These are phyloP conservation scores for Akanthomyces lecanii DNA, from an alignment of 2,329 filamentous ascomycete species.

Conservation along the genomic window DNA sequence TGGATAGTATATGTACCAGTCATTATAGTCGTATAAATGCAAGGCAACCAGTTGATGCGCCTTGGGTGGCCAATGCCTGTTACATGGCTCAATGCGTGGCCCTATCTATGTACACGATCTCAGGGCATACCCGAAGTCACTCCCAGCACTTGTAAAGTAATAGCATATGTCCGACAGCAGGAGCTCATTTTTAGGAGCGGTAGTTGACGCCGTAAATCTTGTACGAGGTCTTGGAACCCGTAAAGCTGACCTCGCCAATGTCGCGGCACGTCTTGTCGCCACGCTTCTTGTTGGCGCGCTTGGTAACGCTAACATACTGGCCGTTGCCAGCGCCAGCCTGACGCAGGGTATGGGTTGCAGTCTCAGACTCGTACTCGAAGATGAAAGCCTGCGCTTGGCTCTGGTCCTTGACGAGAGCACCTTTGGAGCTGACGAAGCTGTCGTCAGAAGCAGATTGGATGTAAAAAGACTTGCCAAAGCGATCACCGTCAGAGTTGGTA, in stretches of 20 bases:
- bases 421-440: constrained; percentile 20
- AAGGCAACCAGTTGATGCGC: constrained; percentile 12
- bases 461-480: constrained; percentile 22
- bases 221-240: constrained; percentile 1
- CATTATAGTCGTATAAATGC: background rate
- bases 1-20: background rate
- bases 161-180: background rate
- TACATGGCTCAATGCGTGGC: background rate
- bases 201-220: constrained; percentile 17
- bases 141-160: no score
- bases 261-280: background rate
- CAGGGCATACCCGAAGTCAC: background rate
- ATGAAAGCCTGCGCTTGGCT: constrained; percentile 8
- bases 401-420: constrained; percentile 17
- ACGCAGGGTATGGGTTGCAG: constrained; percentile 5
- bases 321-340: background rate
- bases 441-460: constrained; percentile 27
- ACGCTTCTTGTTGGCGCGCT: constrained; percentile 9
- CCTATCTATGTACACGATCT: background rate
- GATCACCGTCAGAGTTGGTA: constrained; percentile 31
- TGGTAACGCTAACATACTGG: constrained; percentile 6
- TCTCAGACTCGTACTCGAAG: constrained; percentile 14
- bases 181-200: background rate
- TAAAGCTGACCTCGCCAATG: constrained; percentile 7
- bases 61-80: background rate